Evolutionary conservation across 306 rosid genomes (phyloP).

Genomic region (Sindora glabra): DNA sequence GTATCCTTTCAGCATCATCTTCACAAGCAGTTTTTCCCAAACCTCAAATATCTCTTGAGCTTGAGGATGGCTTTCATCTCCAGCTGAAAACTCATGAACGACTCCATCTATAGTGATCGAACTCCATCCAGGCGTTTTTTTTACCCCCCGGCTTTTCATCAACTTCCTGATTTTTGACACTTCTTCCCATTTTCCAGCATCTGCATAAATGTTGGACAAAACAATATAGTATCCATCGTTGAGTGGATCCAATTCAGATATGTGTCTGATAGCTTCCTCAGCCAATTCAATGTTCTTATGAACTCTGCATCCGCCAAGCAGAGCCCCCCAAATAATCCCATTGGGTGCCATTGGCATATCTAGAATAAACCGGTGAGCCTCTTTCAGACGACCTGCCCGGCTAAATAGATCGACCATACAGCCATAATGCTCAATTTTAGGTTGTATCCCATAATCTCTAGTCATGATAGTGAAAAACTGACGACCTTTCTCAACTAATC

Average conservation of each 20-base stretch:
- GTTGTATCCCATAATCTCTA: conserved; percentile 31
- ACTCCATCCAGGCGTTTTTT: conserved; percentile 18
- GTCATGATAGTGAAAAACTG: conserved; percentile 36
- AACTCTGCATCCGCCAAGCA: conserved; percentile 49
- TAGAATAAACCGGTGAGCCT: conserved; percentile 37
- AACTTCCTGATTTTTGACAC: conserved; percentile 22
- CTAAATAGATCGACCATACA: conserved; percentile 54
- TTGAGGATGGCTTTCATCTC: conserved; percentile 44
- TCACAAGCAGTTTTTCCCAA: conserved; percentile 34
- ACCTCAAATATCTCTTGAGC: conserved; percentile 18
- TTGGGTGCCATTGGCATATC: conserved; percentile 45
- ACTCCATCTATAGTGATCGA: conserved; percentile 36
- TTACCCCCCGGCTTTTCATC: conserved; percentile 30
- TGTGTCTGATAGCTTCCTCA: conserved; percentile 29
- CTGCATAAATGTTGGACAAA: conserved; percentile 34
- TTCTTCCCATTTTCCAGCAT: conserved; percentile 37
- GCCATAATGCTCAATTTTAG: conserved; percentile 45
- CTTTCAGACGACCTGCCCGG: conserved; percentile 42
- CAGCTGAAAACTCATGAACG: conserved; percentile 34
- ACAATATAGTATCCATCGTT: conserved; percentile 37
- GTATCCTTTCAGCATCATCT: conserved; percentile 32
- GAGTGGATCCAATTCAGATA: conserved; percentile 31
- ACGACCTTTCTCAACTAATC: conserved; percentile 36
- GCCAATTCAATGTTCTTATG: conserved; percentile 29
- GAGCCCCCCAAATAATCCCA: conserved; percentile 51